A percentile compares a stretch with the other conserved stretches of the same genome.
These are phyloP conservation scores for Rosa persica DNA, from an alignment of 306 rosid species.

Conservation along the genomic window DNA sequence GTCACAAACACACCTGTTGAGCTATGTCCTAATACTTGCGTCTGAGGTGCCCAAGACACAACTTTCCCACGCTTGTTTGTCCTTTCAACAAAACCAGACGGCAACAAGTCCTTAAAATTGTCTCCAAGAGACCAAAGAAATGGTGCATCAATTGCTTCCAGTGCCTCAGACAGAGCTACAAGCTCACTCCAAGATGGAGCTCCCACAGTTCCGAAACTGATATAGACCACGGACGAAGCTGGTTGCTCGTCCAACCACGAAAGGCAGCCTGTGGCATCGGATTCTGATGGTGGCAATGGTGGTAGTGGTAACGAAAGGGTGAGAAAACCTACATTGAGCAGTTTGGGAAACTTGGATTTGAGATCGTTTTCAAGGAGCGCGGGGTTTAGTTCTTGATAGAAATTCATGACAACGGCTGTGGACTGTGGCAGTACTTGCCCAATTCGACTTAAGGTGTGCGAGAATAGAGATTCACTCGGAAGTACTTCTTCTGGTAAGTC, in stretches of 20 bases:
- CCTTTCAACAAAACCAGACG: conserved; percentile 44
- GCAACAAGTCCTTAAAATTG: conserved; percentile 12
- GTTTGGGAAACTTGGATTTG: conserved; percentile 22
- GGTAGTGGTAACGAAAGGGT: conserved; percentile 5
- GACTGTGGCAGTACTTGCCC: conserved; percentile 40
- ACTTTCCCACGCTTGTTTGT: conserved; percentile 34
- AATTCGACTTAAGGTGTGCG: conserved; percentile 20
- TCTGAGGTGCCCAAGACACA: conserved; percentile 56
- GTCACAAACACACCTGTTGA: conserved; percentile 47
- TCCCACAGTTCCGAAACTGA: conserved; percentile 26
- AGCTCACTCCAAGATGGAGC: conserved; percentile 13
- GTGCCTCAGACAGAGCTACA: conserved; percentile 44
- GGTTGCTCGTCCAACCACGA: conserved; percentile 25
- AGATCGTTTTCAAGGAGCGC: conserved; percentile 27
- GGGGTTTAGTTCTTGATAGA: conserved; percentile 37
- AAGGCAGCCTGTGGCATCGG: conserved; percentile 25
- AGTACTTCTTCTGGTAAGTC: conserved; percentile 37
- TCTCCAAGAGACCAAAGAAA: conserved; percentile 30
- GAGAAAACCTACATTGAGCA: conserved; percentile 44
- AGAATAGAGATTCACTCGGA: conserved; percentile 10
- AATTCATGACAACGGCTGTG: conserved; percentile 33
- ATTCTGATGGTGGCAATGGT: conserved; percentile 23
- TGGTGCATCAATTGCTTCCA: conserved; percentile 36
- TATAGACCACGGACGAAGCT: conserved; percentile 14
- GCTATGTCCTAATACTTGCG: conserved; percentile 41